Base-by-base conservation (phyloP, 768 basidiomycete species). In the Leccinum subtestaceum region DNA sequence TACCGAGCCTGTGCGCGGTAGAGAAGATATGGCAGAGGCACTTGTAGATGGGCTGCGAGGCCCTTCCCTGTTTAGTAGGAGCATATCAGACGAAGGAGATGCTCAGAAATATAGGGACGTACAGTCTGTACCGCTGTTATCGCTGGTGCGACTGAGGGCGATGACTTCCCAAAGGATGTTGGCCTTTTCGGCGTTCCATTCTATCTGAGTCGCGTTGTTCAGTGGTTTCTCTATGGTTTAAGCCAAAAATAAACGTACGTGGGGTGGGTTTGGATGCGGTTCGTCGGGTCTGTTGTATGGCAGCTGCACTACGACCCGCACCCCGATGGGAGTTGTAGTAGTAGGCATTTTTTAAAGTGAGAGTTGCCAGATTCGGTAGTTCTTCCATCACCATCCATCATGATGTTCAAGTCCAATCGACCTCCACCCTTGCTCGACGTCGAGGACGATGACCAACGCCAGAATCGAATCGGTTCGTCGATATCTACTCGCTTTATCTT, bases 81-180 rank as follows among this genome's bases (percentile, higher is more conserved):
- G 36, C 25, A 54, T 23, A 32, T 60, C 38, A 25, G 40, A 45
- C 19, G 23, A 60, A 34, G 40, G 23, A 34, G 52, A 25, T 6
- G 43, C 15, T n/a, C n/a, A 19, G 7, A 4, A 46, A 40, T 23
- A 48, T 21, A 45, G 36, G 19, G 10, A 80, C 88, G 75, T 67
- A 92, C 92, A 94, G 72, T 94, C 91, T 38, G 89, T 84, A 43
- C 84, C 88, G 17, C 84, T 82, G 55, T 84, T 86, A 61, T 91
- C 89, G 29, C 81, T 83, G 5, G 85, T 81, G 56, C 90, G 81
- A 34, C 89, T 90, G 65, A 84, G 81, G 55, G 91, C 87, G 61
- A 94, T 92, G 47, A 90, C 88, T 72, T 91, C 90, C 92, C 92
- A 94, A 8, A 94, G 77, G 6, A 91, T 83, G 61, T 87, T 87